Evolutionary conservation across 2,329 filamentous ascomycete species (phyloP), one percentile per base, ranked within the genome.

Genomic region (Phaeosphaeriaceae sp.): DNA sequence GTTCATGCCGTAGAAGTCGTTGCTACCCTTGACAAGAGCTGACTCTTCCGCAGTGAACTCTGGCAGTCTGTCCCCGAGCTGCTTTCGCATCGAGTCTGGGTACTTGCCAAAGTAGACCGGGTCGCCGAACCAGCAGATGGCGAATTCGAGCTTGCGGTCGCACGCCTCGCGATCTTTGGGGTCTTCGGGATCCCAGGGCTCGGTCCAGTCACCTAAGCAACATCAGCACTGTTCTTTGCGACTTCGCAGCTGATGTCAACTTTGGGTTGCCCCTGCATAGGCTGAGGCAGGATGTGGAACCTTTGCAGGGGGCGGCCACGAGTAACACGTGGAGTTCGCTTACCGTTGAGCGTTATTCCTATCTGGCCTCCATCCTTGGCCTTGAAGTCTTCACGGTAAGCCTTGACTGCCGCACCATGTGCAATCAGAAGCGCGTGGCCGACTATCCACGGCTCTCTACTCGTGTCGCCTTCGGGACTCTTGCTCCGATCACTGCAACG

Each of bases 1-100:
- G 83, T 97, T 96, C 91, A 94, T 94, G 77, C 92, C 93, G 78
- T 96, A 96, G 80, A 96, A 96, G 82, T 96, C 93, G 77, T 95
- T 95, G 74, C 89, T 92, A n/a, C 91, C 92, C 71, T 90, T 84
- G 48, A 97, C 88, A n/a, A 95, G 82, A 1, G 86, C 86, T 23
- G 83, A 78, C 74, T 97, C 92, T 66, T 92, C 90, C 0, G 84
- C 78, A 0, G 90, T 93, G 77, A 91, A 95, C 47, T 83, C 81
- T 5, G 93, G 93, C 49, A 96, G 85, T 15, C 92, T 88, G 74
- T 89, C 84, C 56, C 92, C 92, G 19, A 96, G 88, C 81, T 96
- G 92, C 75, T 88, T 87, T 58, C 86, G 84, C 92, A 96, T 96
- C 59, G 89, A 93, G 60, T 87, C 91, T 8, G 93, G 93, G 79